Percentiles rank a stretch among this genome's conserved stretches.
phyloP scores from a whole-genome alignment of 805 yeast genomes.

The Candida odintsovae region DNA sequence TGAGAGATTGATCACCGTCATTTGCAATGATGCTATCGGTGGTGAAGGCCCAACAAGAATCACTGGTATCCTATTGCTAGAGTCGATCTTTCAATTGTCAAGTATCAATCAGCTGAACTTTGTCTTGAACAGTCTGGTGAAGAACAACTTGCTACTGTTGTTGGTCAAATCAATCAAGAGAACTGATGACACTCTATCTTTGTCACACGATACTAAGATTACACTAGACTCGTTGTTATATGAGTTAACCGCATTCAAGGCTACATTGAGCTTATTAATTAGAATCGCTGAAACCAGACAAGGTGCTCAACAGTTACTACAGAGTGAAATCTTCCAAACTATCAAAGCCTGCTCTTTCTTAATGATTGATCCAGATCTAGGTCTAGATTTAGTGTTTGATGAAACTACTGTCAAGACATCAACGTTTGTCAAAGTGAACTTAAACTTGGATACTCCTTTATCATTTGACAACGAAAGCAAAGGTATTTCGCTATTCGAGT shows the following conservation, averaged over 20 bases:
- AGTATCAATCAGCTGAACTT: slow-evolving; percentile 45
- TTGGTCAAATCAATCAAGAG: slow-evolving; percentile 64
- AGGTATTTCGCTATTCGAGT: slow-evolving; percentile 54
- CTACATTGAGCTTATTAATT: slow-evolving; percentile 61
- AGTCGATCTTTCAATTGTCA: slow-evolving; percentile 54
- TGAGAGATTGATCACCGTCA: slow-evolving; percentile 56
- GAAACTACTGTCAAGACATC: slow-evolving; percentile 26
- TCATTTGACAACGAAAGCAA: slow-evolving; percentile 26
- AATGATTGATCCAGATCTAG: slow-evolving; percentile 73
- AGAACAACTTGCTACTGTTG: slow-evolving; percentile 58
- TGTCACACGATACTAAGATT: slow-evolving; percentile 30
- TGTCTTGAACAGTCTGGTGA: slow-evolving; percentile 54
- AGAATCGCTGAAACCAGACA: slow-evolving; percentile 68
- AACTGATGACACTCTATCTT: slow-evolving; percentile 54
- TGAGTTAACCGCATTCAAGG: slow-evolving; percentile 73
- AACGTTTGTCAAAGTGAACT: slow-evolving; percentile 35
- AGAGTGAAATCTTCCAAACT: slow-evolving; percentile 63
- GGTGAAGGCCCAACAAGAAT: slow-evolving; percentile 76
- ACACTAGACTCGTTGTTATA: slow-evolving; percentile 53
- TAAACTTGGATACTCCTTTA: slow-evolving; percentile 50
- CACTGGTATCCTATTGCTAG: slow-evolving; percentile 71
- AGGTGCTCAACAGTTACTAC: slow-evolving; percentile 75
- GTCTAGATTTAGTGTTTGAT: slow-evolving; percentile 47
- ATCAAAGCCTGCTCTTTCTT: slow-evolving; percentile 53
- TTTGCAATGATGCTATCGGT: slow-evolving; percentile 73